Evolutionary conservation across 2,329 filamentous ascomycete genomes (phyloP), one percentile per base, ranked within the genome.

Genomic region (Fusarium chuoi): DNA sequence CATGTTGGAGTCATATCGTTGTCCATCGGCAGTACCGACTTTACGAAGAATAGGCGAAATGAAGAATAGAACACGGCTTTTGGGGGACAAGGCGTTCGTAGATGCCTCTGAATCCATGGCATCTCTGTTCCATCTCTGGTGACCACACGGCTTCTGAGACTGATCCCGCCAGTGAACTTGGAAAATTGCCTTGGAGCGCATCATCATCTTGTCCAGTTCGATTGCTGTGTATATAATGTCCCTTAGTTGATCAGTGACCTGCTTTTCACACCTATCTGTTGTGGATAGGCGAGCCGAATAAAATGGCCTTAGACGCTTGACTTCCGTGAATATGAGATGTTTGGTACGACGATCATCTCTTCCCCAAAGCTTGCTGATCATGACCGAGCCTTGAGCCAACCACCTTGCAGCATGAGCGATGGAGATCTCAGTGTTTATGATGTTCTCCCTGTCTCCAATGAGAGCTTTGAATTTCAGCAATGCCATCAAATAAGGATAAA

Each of bases 151-250:
- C 0, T 26, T 12, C 7, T 61, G 38, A 0, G 15, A 20, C 1
- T 4, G 2, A 12, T 49, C 26, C 6, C 12, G 6, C 67, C 62
- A 70, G 1, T n/a, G 6, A 3, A 52, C 6, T 1, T 17, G 1
- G 3, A 66, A 73, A 6, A 73, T 22, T 10, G 74, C 64, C 1
- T 55, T 73, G 17, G 75, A 75, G 12, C 45, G 1, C 63, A 73
- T 57, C 9, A 68, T 28, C 8, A 73, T 65, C 10, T 24, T 4
- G 36, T 77, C 73, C 1, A 77, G 15, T 7, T 73, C 48, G 6
- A 65, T 8, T 2, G 71, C 75, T 17, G 48, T 22, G 5, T 10
- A 0, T 0, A 77, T 0, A 10, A 77, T 69, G 2, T 1, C 18
- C 0, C n/a, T 62, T 12, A 77, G 18, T 0, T 65, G 41, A 0